Conservation (phyloP, 352 stramenopile genomes). For the Phytophthora citricola region DNA sequence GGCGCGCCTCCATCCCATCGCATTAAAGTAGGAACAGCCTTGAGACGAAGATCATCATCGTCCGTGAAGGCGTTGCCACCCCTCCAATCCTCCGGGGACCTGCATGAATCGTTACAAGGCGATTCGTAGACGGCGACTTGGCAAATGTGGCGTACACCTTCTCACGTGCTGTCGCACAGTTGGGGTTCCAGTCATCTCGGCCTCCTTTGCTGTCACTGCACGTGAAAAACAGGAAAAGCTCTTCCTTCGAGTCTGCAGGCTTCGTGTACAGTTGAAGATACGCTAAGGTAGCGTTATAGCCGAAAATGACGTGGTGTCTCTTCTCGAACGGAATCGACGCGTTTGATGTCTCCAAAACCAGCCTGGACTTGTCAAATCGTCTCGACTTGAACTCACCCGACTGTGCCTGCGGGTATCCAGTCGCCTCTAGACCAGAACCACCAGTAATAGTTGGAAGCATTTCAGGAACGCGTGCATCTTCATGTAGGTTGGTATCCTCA, state of each 20-base stretch:
- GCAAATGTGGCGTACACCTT: constrained; percentile 63
- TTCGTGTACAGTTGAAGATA: constrained; percentile 56
- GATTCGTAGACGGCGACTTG: constrained; percentile 60
- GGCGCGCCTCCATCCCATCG: constrained; percentile 52
- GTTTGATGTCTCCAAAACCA: constrained; percentile 22
- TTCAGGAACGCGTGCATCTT: not conserved
- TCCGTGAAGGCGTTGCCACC: constrained; percentile 61
- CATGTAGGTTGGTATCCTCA: not conserved
- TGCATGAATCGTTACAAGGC: constrained; percentile 63
- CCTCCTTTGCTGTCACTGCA: constrained; percentile 59
- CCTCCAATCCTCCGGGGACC: constrained; percentile 63
- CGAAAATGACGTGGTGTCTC: constrained; percentile 52
- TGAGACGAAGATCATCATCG: constrained; percentile 68
- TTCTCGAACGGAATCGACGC: constrained; percentile 38
- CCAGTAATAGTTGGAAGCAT: not conserved
- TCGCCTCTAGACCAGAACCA: not conserved
- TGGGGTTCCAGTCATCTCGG: constrained; percentile 56
- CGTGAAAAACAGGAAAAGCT: constrained; percentile 76
- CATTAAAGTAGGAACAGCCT: constrained; percentile 67
- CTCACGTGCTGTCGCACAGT: constrained; percentile 50
- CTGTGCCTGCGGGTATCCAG: not conserved
- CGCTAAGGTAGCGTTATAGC: constrained; percentile 56
- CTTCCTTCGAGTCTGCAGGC: constrained; percentile 30
- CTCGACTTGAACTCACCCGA: constrained; percentile 17
- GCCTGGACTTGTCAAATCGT: constrained; percentile 38